Base-by-base conservation (phyloP, 2,329 filamentous ascomycete genomes). In the Cladorrhinum sp. region DNA sequence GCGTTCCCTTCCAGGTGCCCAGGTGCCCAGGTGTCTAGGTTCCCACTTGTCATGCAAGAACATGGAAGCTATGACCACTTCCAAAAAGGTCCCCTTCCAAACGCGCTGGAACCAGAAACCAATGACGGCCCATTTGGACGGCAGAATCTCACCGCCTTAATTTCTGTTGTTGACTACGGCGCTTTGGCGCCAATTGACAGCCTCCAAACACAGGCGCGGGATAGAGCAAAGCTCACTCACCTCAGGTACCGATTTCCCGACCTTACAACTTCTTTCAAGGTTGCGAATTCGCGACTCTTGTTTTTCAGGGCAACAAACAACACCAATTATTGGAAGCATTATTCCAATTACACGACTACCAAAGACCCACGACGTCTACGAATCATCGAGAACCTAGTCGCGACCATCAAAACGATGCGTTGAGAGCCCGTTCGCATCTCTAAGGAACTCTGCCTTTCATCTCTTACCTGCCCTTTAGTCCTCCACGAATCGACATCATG, bases 401-500 rank as follows among this genome's bases (percentile, higher is more conserved):
- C 41, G 41, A 45, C 7, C 41, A 22, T 56, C 23, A 56, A 56
- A 61, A 45, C 38, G 55, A 63, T 63, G 62, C 56, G 38, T 59
- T 61, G 61, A 65, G 50, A 65, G 41, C 36, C 41, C 22, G 38
- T 38, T 24, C 25, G 22, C 36, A 38, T 49, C 38, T 57, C 49
- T 50, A 45, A 23, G 45, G 7, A 51, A 51, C n/a, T 50, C 32
- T 23, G 51, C 18, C 2, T 45, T 45, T 32, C 22, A 27, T 56
- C 53, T 38, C 12, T 16, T 23, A 36, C 7, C 32, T 36, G 3
- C 3, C 7, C 10, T 36, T 12, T 36, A 29, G 8, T 55, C 38
- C 38, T 59, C 56, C 13, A 50, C 24, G 41, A 12, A 72, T 41
- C 65, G 64, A 71, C 69, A 75, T 70, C 66, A 93, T 95, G 91